Conservation (phyloP, 805 yeast species). For the Lachancea quebecensis region DNA sequence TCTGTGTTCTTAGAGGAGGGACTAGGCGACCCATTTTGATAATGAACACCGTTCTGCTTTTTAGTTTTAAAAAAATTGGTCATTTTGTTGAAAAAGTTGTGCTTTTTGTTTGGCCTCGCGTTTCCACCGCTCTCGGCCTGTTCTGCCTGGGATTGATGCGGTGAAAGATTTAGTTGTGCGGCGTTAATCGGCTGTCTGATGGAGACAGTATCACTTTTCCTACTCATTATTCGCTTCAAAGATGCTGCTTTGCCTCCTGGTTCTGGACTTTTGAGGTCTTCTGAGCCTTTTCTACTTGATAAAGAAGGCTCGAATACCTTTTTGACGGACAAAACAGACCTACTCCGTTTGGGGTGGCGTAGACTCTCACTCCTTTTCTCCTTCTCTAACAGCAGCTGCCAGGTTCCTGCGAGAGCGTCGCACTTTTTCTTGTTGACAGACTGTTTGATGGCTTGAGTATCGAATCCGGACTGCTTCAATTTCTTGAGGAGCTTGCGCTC, state of each 20-base stretch:
- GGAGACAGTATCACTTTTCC: constrained; percentile 15
- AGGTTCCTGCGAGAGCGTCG: constrained; percentile 68
- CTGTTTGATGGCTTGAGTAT: constrained; percentile 49
- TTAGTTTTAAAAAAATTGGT: constrained; percentile 8
- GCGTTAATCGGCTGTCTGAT: constrained; percentile 10
- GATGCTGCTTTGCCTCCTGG: constrained; percentile 11
- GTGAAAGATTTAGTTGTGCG: not conserved
- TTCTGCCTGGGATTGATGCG: not conserved
- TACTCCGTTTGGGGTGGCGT: constrained; percentile 31
- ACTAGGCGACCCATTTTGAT: not conserved
- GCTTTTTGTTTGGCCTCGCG: constrained; percentile 1
- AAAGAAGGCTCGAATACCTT: constrained; percentile 26
- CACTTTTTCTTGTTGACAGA: constrained; percentile 54
- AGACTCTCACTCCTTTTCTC: constrained; percentile 30
- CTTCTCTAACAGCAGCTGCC: constrained; percentile 57
- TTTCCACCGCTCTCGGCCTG: not conserved
- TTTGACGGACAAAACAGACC: constrained; percentile 30
- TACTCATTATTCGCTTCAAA: constrained; percentile 23
- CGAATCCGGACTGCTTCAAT: constrained; percentile 55
- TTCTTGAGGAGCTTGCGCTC: constrained; percentile 58
- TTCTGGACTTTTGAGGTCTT: not conserved
- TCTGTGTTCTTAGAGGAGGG: not conserved
- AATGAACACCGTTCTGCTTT: not conserved
- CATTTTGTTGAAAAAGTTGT: constrained; percentile 9
- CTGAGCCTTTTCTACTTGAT: constrained; percentile 1